Conservation (phyloP, 2,329 filamentous ascomycete genomes). For the Colletotrichum brevisporum region DNA sequence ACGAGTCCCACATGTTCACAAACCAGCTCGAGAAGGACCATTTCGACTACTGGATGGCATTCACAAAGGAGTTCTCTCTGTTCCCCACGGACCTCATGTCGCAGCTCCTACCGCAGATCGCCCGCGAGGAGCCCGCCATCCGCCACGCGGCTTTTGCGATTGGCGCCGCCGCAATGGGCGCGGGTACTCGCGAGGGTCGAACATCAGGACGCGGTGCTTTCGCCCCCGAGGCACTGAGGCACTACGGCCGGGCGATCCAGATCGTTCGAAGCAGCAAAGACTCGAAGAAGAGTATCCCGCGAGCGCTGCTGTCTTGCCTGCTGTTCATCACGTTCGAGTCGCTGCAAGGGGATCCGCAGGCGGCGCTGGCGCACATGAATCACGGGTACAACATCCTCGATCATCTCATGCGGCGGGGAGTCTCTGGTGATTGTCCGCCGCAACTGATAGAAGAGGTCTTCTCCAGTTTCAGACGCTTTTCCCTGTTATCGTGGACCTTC, state of each 20-base stretch:
- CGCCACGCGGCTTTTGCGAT: slow-evolving; percentile 58
- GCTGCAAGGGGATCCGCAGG: slow-evolving; percentile 54
- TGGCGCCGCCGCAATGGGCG: slow-evolving; percentile 48
- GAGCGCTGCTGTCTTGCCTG: slow-evolving; percentile 55
- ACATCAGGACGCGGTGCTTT: neutral
- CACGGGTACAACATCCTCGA: slow-evolving; percentile 46
- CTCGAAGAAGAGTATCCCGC: slow-evolving; percentile 51
- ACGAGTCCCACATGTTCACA: slow-evolving; percentile 21
- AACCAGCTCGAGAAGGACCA: slow-evolving; percentile 33
- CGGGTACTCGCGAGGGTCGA: slow-evolving; percentile 47
- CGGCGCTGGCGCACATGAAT: slow-evolving; percentile 56
- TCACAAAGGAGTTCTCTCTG: slow-evolving; percentile 20
- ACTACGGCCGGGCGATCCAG: slow-evolving; percentile 57
- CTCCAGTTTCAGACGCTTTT: slow-evolving; percentile 24
- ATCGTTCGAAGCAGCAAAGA: slow-evolving; percentile 49
- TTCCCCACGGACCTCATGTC: slow-evolving; percentile 28
- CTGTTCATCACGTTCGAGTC: slow-evolving; percentile 59
- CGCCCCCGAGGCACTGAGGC: slow-evolving; percentile 48
- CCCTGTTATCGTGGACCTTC: slow-evolving; percentile 21
- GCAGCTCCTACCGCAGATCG: slow-evolving; percentile 41
- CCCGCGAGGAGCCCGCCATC: slow-evolving; percentile 44
- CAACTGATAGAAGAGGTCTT: slow-evolving; percentile 24
- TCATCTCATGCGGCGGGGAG: slow-evolving; percentile 10
- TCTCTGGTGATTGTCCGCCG: slow-evolving; percentile 11
- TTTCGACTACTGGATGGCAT: slow-evolving; percentile 30